These are phyloP conservation scores for Pseudonitzschia pungens DNA, from an alignment of 108 stramenopile species.

Conservation along the genomic window DNA sequence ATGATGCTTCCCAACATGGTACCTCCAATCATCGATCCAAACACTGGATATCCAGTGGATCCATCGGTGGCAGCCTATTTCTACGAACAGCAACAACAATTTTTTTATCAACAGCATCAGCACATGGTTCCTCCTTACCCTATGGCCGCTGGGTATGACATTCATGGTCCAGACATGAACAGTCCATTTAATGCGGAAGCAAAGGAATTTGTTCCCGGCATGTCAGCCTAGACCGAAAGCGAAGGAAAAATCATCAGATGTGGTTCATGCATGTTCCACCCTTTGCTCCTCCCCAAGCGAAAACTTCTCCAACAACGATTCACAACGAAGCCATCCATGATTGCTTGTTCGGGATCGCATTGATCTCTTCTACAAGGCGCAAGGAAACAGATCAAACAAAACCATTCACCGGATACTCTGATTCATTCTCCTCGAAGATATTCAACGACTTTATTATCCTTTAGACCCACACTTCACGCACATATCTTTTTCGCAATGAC, in stretches of 20 bases:
- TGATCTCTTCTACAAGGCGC: background rate
- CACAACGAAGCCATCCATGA: no score
- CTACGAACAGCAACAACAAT: slow-evolving; percentile 1
- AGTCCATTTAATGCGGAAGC: slow-evolving; percentile 37
- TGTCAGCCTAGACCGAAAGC: background rate
- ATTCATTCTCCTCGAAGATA: no score
- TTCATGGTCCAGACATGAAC: background rate
- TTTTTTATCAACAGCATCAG: background rate
- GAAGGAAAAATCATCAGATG: no score
- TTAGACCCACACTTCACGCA: no score
- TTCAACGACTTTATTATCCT: no score
- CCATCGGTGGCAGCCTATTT: background rate
- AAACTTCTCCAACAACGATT: no score
- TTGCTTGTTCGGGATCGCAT: background rate
- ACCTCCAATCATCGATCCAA: slow-evolving; percentile 15
- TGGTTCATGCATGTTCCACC: no score
- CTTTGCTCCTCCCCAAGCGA: no score
- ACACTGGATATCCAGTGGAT: slow-evolving; percentile 17
- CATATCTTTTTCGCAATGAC: no score
- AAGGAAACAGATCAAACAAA: no score
- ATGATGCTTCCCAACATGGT: slow-evolving; percentile 4
- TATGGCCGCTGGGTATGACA: background rate
- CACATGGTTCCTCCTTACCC: slow-evolving; percentile 8
- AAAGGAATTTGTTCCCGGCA: slow-evolving; percentile 38
- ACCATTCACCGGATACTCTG: no score